A percentile compares a stretch with the other conserved stretches of the same genome.
These are phyloP conservation scores for Periglandula ipomoeae DNA, from an alignment of 2,329 filamentous ascomycete species.

Conservation along the genomic window DNA sequence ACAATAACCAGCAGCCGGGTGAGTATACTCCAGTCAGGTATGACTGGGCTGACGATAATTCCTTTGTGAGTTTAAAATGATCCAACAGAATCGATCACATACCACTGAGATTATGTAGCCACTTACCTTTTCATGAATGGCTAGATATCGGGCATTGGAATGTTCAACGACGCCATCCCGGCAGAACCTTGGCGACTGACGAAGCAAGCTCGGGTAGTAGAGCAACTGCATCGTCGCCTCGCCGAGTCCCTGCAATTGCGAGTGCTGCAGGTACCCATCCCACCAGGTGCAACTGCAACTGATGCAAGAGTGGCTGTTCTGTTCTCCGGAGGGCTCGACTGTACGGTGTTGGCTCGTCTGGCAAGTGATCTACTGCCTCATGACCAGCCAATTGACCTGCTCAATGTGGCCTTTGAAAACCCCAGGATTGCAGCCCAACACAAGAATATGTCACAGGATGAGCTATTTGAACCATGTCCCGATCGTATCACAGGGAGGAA, in stretches of 20 bases:
- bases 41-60: conserved; percentile 24
- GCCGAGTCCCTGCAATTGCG: conserved; percentile 54
- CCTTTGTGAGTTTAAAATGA: conserved; percentile 33
- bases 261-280: conserved; percentile 55
- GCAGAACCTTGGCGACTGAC: conserved; percentile 16
- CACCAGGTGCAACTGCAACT: conserved; percentile 27
- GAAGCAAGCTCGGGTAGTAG: conserved; percentile 38
- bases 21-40: conserved; percentile 14
- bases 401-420: conserved; percentile 97
- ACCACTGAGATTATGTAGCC: conserved; percentile 17
- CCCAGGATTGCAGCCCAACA: conserved; percentile 59
- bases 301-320: conserved; percentile 62
- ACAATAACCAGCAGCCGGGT: conserved; percentile 3
- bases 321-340: conserved; percentile 93
- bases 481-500: conserved; percentile 80
- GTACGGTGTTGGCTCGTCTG: conserved; percentile 75
- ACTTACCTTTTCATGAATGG: conserved; percentile 26
- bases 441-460: conserved; percentile 21
- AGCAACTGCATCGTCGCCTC: conserved; percentile 44
- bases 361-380: conserved; percentile 65
- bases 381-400: conserved; percentile 66
- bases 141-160: conserved; percentile 45
- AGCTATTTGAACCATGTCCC: conserved; percentile 72
- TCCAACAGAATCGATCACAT: too few relatives aligned
- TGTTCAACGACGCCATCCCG: conserved; percentile 40